Evolutionary conservation across 371 early-diverging fungal genomes (phyloP).

Genomic region (Funneliformis caledonium): DNA sequence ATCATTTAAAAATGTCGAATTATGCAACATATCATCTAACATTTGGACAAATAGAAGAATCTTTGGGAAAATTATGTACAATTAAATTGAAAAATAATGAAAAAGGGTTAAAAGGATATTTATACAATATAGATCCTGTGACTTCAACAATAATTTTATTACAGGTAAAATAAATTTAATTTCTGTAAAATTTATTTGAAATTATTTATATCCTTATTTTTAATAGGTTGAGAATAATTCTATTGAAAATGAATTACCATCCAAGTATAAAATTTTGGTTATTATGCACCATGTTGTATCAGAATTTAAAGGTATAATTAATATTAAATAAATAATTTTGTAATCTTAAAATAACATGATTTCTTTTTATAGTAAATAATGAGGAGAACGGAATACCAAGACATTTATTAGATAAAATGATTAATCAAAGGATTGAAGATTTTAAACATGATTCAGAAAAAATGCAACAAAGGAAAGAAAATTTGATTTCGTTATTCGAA

Average conservation of each 20-base stretch:
- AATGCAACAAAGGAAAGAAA: slow-evolving; percentile 42
- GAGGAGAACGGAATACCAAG: neutral
- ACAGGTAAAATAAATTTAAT: slow-evolving; percentile 2
- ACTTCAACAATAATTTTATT: slow-evolving; percentile 44
- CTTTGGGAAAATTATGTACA: neutral
- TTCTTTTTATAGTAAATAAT: neutral
- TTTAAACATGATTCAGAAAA: slow-evolving; percentile 32
- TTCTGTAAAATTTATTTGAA: neutral
- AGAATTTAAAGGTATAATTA: slow-evolving; percentile 30
- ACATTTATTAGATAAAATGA: neutral
- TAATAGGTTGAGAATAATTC: neutral
- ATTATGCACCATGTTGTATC: slow-evolving; percentile 14
- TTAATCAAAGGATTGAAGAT: slow-evolving; percentile 10
- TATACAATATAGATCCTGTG: slow-evolving; percentile 49
- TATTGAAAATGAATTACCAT: neutral
- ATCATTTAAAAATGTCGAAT: neutral
- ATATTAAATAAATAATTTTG: slow-evolving; percentile 37
- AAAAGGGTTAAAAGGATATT: slow-evolving; percentile 40
- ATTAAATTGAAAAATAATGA: slow-evolving; percentile 36
- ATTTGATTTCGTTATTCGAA: slow-evolving; percentile 41
- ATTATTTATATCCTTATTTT: too few species aligned
- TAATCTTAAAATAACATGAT: slow-evolving; percentile 35
- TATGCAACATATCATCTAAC: slow-evolving; percentile 32
- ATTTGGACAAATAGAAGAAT: slow-evolving; percentile 16
- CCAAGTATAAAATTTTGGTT: slow-evolving; percentile 25